Percentiles rank a stretch among this genome's conserved stretches.
phyloP scores from a whole-genome alignment of 1,284 basidiomycete species.

The Cutaneotrichosporon sp. region DNA sequence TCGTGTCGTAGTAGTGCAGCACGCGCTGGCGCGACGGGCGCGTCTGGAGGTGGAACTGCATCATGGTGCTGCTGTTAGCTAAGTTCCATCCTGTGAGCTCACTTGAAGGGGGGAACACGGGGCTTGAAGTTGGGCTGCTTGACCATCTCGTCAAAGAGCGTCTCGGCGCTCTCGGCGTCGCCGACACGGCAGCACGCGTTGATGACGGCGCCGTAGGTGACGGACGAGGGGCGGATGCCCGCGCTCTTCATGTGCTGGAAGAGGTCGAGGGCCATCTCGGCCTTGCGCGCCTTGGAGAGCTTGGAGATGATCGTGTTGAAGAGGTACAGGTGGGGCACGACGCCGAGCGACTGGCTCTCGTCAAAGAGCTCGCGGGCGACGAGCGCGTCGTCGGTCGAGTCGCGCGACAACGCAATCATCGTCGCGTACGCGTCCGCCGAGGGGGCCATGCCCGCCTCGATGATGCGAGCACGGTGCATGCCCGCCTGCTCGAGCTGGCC shows the following conservation, averaged over 20 bases:
- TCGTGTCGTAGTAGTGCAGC: conserved; percentile 72
- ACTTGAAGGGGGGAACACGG: conserved; percentile 77
- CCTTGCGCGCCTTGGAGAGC: conserved; percentile 86
- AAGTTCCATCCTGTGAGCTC: conserved; percentile 57
- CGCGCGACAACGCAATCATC: conserved; percentile 80
- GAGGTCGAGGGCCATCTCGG: conserved; percentile 78
- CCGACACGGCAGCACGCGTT: conserved; percentile 89
- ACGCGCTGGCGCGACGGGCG: conserved; percentile 79
- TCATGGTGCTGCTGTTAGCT: conserved; percentile 78
- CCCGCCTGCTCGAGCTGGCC: conserved; percentile 78
- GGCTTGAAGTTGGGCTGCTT: conserved; percentile 74
- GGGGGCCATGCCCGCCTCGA: conserved; percentile 74
- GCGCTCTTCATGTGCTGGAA: conserved; percentile 73
- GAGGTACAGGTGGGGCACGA: conserved; percentile 77
- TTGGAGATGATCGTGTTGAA: conserved; percentile 97
- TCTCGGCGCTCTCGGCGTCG: conserved; percentile 78
- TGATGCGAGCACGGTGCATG: conserved; percentile 74
- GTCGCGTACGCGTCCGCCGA: conserved; percentile 87
- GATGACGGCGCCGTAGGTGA: conserved; percentile 95
- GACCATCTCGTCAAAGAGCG: conserved; percentile 84
- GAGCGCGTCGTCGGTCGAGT: conserved; percentile 89
- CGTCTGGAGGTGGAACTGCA: conserved; percentile 91
- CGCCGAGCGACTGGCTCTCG: conserved; percentile 70
- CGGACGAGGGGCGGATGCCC: conserved; percentile 70
- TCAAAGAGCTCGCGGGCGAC: conserved; percentile 81